A percentile compares a stretch with the other conserved stretches of the same genome.
phyloP scores from a whole-genome alignment of 805 yeast genomes.

The Limtongozyma cylindracea region DNA sequence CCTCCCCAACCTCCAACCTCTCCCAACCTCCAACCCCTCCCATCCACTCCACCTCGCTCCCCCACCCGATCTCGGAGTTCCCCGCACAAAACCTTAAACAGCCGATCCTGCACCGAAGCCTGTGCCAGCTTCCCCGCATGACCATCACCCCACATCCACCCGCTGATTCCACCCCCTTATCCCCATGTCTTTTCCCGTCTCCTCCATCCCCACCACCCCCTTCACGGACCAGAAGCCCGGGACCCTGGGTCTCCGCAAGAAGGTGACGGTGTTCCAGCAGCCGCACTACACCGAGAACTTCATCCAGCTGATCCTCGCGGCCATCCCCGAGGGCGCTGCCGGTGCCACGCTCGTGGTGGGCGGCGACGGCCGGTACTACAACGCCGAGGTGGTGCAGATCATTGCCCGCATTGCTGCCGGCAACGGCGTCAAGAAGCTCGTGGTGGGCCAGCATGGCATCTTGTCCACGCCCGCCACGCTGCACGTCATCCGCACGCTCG shows the following conservation, averaged over 20 bases:
- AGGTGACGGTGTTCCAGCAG: constrained; percentile 63
- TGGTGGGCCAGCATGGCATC: constrained; percentile 73
- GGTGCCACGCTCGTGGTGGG: constrained; percentile 72
- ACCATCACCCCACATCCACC: background rate
- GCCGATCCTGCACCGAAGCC: too few relatives aligned
- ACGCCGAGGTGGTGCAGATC: constrained; percentile 53
- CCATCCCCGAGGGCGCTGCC: constrained; percentile 75
- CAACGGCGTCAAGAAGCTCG: constrained; percentile 66
- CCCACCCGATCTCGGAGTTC: too few relatives aligned
- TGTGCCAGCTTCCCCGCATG: too few relatives aligned
- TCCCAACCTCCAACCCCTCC: too few relatives aligned
- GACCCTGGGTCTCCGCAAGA: constrained; percentile 88
- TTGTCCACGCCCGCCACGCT: constrained; percentile 93
- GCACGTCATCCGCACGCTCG: constrained; percentile 56
- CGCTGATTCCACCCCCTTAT: background rate
- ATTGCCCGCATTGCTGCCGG: constrained; percentile 76
- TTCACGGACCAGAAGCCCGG: constrained; percentile 92
- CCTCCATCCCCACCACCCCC: constrained; percentile 26
- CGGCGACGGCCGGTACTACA: constrained; percentile 92
- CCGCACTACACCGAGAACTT: constrained; percentile 78
- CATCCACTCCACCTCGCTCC: too few relatives aligned
- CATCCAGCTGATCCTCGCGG: constrained; percentile 59
- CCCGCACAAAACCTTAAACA: too few relatives aligned
- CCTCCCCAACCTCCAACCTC: too few relatives aligned
- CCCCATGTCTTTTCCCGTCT: background rate